A percentile compares a stretch with the other conserved stretches of the same genome.
These are phyloP conservation scores for Aspergillus persii DNA, from an alignment of 2,329 filamentous ascomycete species.

Conservation along the genomic window DNA sequence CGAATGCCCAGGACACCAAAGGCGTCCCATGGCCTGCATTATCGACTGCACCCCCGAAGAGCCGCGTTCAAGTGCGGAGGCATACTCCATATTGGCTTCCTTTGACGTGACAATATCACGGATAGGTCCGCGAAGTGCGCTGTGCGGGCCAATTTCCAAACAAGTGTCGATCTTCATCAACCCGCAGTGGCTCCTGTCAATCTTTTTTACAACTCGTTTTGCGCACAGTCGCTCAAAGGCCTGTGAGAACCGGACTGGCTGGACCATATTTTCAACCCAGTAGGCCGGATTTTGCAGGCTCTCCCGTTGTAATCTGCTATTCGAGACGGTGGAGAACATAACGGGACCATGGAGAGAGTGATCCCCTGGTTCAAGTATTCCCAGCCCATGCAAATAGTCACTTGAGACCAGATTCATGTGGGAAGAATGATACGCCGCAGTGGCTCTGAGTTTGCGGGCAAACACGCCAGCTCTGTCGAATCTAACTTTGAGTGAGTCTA, in stretches of 20 bases:
- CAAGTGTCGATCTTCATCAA: background rate
- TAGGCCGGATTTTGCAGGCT: slow-evolving; percentile 12
- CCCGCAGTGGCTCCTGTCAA: no score
- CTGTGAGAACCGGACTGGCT: slow-evolving; percentile 31
- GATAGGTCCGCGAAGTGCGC: no score
- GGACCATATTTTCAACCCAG: slow-evolving; percentile 34
- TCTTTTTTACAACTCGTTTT: background rate
- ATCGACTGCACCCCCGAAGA: no score
- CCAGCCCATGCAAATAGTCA: background rate
- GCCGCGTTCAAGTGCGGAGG: no score
- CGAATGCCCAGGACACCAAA: background rate
- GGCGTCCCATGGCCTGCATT: no score
- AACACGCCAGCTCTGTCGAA: slow-evolving; percentile 5
- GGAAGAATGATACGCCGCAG: slow-evolving; percentile 20
- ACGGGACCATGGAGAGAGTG: slow-evolving; percentile 4
- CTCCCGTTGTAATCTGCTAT: no score
- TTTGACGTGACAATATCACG: no score
- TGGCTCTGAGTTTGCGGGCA: slow-evolving; percentile 8
- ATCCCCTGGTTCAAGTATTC: background rate
- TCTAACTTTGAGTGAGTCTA: background rate
- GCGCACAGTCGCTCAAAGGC: slow-evolving; percentile 14
- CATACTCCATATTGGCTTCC: no score
- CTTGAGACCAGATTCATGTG: background rate
- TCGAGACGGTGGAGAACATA: background rate
- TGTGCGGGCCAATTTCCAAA: no score